Evolutionary conservation across 2,329 filamentous ascomycete species (phyloP).

Genomic region (Esteya vermicola): DNA sequence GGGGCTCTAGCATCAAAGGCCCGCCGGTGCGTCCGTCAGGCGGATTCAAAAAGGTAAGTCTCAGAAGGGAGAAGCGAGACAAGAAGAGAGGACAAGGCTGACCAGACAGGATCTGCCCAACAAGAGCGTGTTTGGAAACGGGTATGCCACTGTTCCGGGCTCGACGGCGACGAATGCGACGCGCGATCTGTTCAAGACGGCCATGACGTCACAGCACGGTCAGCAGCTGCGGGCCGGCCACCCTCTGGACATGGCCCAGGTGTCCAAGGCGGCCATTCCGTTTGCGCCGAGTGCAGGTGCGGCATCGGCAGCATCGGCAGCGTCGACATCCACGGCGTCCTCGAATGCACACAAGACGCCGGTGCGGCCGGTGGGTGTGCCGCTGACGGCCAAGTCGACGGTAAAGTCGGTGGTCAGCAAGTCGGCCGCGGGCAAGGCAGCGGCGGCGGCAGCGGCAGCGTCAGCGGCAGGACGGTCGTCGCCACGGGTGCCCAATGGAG

Average conservation of each 20-base stretch:
- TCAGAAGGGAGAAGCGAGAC: no score
- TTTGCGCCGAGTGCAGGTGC: slow-evolving; percentile 51
- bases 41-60: slow-evolving; percentile 50
- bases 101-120: slow-evolving; percentile 37
- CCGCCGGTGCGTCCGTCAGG: slow-evolving; percentile 75
- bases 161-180: slow-evolving; percentile 39
- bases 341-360: slow-evolving; percentile 59
- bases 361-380: slow-evolving; percentile 34
- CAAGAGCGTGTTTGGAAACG: slow-evolving; percentile 46
- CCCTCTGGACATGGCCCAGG: slow-evolving; percentile 72
- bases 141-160: slow-evolving; percentile 39
- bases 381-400: slow-evolving; percentile 30
- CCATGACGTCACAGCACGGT: slow-evolving; percentile 52
- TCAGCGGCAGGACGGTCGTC: slow-evolving; percentile 54
- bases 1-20: slow-evolving; percentile 51
- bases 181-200: slow-evolving; percentile 49
- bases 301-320: slow-evolving; percentile 2
- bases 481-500: slow-evolving; percentile 76
- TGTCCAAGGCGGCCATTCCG: slow-evolving; percentile 77
- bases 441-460: no score
- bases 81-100: neutral
- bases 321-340: neutral
- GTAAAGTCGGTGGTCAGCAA: slow-evolving; percentile 45
- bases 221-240: slow-evolving; percentile 49
- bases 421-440: slow-evolving; percentile 39